Base-by-base conservation (phyloP, 208 protist genomes). In the Sergeia podlipaevii region DNA sequence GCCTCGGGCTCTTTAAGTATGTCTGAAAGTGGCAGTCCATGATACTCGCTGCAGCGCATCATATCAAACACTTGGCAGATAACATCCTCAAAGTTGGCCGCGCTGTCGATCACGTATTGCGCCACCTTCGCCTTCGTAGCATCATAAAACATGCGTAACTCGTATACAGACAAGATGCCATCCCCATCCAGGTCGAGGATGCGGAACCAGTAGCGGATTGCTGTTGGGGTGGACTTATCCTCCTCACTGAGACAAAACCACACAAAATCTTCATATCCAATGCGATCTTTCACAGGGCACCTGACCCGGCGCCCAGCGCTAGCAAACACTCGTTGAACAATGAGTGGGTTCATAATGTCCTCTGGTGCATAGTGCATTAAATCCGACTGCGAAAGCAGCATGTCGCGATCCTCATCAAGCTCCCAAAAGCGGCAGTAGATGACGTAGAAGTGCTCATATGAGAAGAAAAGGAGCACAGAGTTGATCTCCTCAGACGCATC, bases 391-490 rank as follows among this genome's bases (percentile, higher is more conserved):
- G 67, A 74, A 13, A 99, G 71, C 29, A 93, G 60, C 65, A 95
- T 79, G 64, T 98, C 96, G n/a, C 95, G 76, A 60, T 98, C 90
- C 34, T 73, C 77, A 65, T 98, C 96, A 1, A 99, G 85, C 79
- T 99, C 96, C 97, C 96, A 99, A 74, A 99, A 99, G 41, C 93
- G 95, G 84, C 96, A 99, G 80, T 99, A 99, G 28, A 99, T 72
- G 2, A 99, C 97, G 78, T 99, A 99, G 68, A 99, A 99, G 70
- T 99, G 97, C 76, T 99, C 97, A 74, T 99, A 99, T 17, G 86
- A 97, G 75, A 99, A 99, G 67, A 92, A 99, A 50, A 85, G 70
- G n/a, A 91, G 70, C 21, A 94, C 83, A 0, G 77, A 64, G 58
- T 97, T 97, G 65, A 96, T 96, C 58, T 97, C 90, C 28, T 89